A percentile compares a stretch with the other conserved stretches of the same genome.
Conservation (phyloP, 116 monocot species). For the Iris pallida region DNA sequence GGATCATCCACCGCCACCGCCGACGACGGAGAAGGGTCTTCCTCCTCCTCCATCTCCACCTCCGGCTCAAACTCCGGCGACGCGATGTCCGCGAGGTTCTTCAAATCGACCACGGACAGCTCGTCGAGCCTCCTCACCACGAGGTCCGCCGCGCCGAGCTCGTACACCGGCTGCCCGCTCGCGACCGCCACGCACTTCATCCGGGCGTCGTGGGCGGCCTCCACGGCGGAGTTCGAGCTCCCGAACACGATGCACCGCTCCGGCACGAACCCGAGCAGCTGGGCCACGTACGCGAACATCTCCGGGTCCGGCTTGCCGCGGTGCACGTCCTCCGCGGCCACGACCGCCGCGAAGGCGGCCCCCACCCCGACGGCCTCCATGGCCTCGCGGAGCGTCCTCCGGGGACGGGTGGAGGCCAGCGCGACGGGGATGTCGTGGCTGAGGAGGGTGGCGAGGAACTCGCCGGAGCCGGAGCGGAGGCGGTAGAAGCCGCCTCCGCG, state of each 20-base stretch:
- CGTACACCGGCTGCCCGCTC: constrained; percentile 73
- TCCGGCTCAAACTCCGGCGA: constrained; percentile 68
- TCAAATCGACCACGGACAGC: constrained; percentile 77
- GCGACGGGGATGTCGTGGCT: constrained; percentile 79
- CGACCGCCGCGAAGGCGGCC: constrained; percentile 38
- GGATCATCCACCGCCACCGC: constrained; percentile 58
- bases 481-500: constrained; percentile 42
- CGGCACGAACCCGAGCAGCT: constrained; percentile 71
- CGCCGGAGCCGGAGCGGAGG: constrained; percentile 56
- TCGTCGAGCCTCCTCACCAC: constrained; percentile 72
- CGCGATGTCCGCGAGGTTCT: constrained; percentile 73
- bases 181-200: constrained; percentile 98
- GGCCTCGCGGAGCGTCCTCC: constrained; percentile 48
- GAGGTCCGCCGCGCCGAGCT: constrained; percentile 77
- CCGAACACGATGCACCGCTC: constrained; percentile 93
- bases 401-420: constrained; percentile 61
- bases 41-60: constrained; percentile 60
- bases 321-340: constrained; percentile 81
- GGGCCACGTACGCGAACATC: constrained; percentile 81
- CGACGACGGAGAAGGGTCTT: constrained; percentile 25
- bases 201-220: constrained; percentile 84
- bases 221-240: constrained; percentile 83
- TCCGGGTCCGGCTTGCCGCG: constrained; percentile 94
- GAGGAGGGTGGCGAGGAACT: constrained; percentile 58
- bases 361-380: constrained; percentile 55